phyloP scores from a whole-genome alignment of 1,139 yeast species.

The Pichia sp. region DNA sequence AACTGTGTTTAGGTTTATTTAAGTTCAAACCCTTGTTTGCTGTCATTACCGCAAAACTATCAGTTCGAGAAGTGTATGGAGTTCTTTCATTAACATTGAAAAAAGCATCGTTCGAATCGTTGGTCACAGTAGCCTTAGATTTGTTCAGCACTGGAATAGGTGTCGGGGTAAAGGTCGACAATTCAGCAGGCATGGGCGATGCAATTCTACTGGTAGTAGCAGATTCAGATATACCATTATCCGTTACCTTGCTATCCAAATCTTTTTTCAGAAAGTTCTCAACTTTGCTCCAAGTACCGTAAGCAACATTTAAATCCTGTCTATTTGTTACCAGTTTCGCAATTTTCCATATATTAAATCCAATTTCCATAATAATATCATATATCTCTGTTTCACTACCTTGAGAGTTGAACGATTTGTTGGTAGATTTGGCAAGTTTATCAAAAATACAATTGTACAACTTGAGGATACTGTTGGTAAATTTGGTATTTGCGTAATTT shows the following conservation, averaged over 20 bases:
- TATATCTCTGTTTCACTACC: conserved; percentile 25
- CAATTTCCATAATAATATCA: conserved; percentile 30
- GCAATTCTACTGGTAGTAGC: neutral
- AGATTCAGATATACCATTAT: neutral
- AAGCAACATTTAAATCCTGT: conserved; percentile 18
- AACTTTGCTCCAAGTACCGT: conserved; percentile 14
- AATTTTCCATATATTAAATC: conserved; percentile 33
- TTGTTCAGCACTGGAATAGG: neutral
- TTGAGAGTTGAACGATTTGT: conserved; percentile 26
- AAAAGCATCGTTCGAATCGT: neutral
- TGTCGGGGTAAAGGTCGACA: neutral
- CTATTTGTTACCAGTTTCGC: conserved; percentile 19
- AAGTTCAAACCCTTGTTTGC: neutral
- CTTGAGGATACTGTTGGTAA: conserved; percentile 27
- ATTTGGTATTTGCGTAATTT: conserved; percentile 28
- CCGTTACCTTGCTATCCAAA: conserved; percentile 1
- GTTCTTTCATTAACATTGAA: neutral
- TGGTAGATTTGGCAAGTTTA: conserved; percentile 23
- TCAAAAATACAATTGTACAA: conserved; percentile 29
- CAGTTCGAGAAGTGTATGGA: neutral
- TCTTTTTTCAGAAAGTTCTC: conserved; percentile 22
- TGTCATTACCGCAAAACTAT: conserved; percentile 5
- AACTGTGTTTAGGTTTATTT: neutral
- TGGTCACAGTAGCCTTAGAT: neutral
- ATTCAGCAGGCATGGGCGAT: neutral